Evolutionary conservation across 1,284 basidiomycete species (phyloP).

Genomic region (Irpex rosettiformis): DNA sequence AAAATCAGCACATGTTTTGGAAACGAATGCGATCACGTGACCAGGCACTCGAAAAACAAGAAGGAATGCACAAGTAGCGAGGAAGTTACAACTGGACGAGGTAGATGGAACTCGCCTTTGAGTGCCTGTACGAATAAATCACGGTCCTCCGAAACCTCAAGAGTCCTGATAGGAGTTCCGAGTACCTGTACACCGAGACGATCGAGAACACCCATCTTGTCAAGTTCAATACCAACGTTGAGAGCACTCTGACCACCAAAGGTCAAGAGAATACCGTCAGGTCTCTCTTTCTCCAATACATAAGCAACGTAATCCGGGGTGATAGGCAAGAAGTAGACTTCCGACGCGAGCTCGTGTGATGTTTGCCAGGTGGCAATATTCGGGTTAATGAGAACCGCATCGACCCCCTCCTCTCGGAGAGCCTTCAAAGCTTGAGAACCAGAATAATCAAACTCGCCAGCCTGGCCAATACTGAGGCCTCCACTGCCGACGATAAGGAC

Average conservation of each 20-base stretch:
- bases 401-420: constrained; percentile 91
- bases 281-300: constrained; percentile 96
- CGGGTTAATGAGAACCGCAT: constrained; percentile 95
- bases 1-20: constrained; percentile 6
- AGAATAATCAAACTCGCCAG: constrained; percentile 99
- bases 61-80: constrained; percentile 5
- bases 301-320: constrained; percentile 98
- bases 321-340: constrained; percentile 98
- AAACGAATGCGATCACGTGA: constrained; percentile 6
- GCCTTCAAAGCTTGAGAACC: constrained; percentile 99
- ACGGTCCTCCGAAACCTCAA: constrained; percentile 97
- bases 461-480: constrained; percentile 96
- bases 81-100: neutral
- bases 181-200: constrained; percentile 93
- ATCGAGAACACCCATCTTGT: constrained; percentile 97
- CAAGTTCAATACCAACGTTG: constrained; percentile 97
- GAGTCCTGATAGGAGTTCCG: constrained; percentile 91
- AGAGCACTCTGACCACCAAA: constrained; percentile 98
- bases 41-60: neutral
- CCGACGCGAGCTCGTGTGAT: constrained; percentile 92
- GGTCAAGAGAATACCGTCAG: constrained; percentile 95
- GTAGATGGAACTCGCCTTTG: constrained; percentile 59
- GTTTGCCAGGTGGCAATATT: constrained; percentile 99
- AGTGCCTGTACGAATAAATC: constrained; percentile 97
- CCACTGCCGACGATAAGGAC: constrained; percentile 97